Evolutionary conservation across 352 stramenopile genomes (phyloP), one percentile per base, ranked within the genome.

Genomic region (Pythium sp.): DNA sequence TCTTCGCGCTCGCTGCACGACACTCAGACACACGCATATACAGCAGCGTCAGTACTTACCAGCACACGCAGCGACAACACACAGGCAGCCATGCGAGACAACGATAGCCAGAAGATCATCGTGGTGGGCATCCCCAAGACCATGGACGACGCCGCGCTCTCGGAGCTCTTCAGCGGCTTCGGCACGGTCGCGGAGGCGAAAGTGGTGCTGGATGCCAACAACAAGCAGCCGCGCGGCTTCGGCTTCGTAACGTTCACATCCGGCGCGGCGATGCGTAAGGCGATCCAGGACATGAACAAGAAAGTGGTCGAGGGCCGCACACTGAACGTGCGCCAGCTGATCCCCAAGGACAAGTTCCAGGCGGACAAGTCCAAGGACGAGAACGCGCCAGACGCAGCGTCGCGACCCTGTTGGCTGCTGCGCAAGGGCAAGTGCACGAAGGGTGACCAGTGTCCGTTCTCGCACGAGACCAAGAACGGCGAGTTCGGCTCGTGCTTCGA

Each of bases 31-130:
- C 62, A n/a, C 20, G 6, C 26, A 38, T 6, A 34, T n/a, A 22
- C 28, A 65, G 28, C 22, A 58, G 59, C 60, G 47, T 43, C 36
- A 43, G 36, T 43, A 12, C 36, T 43, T 43, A 18, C 14, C 24
- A 58, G 59, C 60, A 32, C 20, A 51, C 24, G 24, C 56, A 62
- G 18, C 8, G 30, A 8, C 56, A 62, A 20, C 2, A 43, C 11
- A 43, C 8, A 53, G 55, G 58, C 26, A 43, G 36, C 43, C 11
- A 92, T 88, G 82, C 72, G 86, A 18, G 88, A 81, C 30, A 92
- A 93, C 68, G 85, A 92, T 72, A 90, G 77, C 58, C 84, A 91
- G 72, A 95, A 95, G 84, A 75, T 95, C 53, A 92, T 95, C 74
- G 84, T 92, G 32, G 84, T 92, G 55, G 85, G 87, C 32, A 88